A percentile compares a stretch with the other conserved stretches of the same genome.
phyloP scores from a whole-genome alignment of 2,329 filamentous ascomycete species.

The Xylogone sp. region DNA sequence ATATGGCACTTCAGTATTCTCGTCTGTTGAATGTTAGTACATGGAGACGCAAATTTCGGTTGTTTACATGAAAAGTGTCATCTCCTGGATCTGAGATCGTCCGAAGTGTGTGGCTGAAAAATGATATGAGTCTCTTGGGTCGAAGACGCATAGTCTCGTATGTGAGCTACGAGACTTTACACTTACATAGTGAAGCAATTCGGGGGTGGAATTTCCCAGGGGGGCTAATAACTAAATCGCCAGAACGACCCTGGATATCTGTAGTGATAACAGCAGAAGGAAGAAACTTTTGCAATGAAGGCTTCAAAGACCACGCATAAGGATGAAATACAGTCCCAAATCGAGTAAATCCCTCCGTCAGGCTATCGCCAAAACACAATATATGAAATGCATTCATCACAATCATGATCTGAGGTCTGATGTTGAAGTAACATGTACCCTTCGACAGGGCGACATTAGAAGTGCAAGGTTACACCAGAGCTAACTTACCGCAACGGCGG shows the following conservation, averaged over 20 bases:
- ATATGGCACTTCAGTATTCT: slow-evolving; percentile 15
- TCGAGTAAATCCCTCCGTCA: slow-evolving; percentile 52
- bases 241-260: slow-evolving; percentile 45
- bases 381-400: slow-evolving; percentile 16
- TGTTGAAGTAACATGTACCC: slow-evolving; percentile 1
- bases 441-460: slow-evolving; percentile 4
- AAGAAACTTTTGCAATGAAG: slow-evolving; percentile 43
- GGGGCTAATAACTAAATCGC: slow-evolving; percentile 43
- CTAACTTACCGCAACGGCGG: background rate
- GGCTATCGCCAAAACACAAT: slow-evolving; percentile 29
- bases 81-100: background rate
- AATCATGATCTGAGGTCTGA: slow-evolving; percentile 14
- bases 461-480: background rate
- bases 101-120: background rate
- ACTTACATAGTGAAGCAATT: slow-evolving; percentile 31
- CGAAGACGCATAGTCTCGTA: background rate
- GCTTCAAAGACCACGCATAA: slow-evolving; percentile 46
- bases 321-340: slow-evolving; percentile 43
- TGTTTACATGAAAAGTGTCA: background rate
- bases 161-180: background rate
- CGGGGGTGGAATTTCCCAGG: slow-evolving; percentile 22
- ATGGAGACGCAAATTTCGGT: background rate
- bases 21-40: slow-evolving; percentile 7
- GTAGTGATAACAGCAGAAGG: slow-evolving; percentile 36
- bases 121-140: background rate